Conservation (phyloP, 305 asterid species). For the Striga hermonthica region DNA sequence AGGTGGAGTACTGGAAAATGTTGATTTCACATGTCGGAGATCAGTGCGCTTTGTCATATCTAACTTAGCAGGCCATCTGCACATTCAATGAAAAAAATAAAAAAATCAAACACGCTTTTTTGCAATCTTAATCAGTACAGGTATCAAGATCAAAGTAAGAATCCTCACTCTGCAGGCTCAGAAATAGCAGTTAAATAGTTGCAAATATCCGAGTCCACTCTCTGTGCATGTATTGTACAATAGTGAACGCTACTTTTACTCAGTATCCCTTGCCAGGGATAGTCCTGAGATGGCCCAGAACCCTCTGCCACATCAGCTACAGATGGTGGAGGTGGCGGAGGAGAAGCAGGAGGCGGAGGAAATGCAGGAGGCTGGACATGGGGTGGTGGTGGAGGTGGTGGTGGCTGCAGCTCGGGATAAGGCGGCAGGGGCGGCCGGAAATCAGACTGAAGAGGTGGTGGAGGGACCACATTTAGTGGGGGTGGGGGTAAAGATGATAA, state of each 20-base stretch:
- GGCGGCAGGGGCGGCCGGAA: conserved; percentile 45
- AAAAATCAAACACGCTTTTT: conserved; percentile 12
- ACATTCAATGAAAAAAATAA: conserved; percentile 31
- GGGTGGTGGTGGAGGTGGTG: conserved; percentile 55
- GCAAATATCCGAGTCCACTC: conserved; percentile 82
- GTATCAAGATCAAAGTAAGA: conserved; percentile 27
- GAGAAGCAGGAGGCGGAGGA: conserved; percentile 72
- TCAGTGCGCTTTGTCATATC: conserved; percentile 95
- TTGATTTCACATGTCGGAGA: conserved; percentile 71
- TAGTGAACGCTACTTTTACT: conserved; percentile 87
- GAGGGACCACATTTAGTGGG: conserved; percentile 48
- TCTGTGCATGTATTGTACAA: conserved; percentile 71
- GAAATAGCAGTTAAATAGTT: conserved; percentile 59
- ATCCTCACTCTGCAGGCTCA: conserved; percentile 80
- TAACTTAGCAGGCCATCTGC: conserved; percentile 92
- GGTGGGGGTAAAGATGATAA: conserved; percentile 59
- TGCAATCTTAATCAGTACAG: neutral
- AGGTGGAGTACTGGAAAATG: conserved; percentile 70
- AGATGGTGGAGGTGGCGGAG: conserved; percentile 61
- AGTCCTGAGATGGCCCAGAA: conserved; percentile 34
- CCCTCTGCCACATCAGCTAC: conserved; percentile 43
- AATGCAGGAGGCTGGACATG: conserved; percentile 53
- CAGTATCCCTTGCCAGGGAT: conserved; percentile 82
- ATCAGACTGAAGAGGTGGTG: conserved; percentile 47
- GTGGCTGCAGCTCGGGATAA: conserved; percentile 35